Conservation (phyloP, 306 rosid genomes). For the Elaeagnus macrophylla region DNA sequence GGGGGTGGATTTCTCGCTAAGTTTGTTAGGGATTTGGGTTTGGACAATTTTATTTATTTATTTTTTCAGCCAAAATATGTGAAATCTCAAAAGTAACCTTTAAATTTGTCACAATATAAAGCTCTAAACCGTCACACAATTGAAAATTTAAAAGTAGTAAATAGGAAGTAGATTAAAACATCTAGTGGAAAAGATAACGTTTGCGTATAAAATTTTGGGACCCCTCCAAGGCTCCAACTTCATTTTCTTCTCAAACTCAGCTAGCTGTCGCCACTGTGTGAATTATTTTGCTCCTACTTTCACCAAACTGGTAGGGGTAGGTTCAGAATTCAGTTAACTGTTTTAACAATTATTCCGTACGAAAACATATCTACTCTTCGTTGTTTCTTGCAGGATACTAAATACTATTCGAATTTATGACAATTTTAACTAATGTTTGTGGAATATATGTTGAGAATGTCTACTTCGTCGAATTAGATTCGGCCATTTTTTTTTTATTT, state of each 20-base stretch:
- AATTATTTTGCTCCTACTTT: slow-evolving; percentile 9
- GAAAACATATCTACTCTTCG: slow-evolving; percentile 17
- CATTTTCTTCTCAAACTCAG: slow-evolving; percentile 12
- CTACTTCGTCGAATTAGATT: slow-evolving; percentile 17
- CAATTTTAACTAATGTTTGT: slow-evolving; percentile 4
- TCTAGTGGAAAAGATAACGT: too few species aligned
- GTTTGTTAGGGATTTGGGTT: too few species aligned
- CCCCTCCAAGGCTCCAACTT: slow-evolving; percentile 13
- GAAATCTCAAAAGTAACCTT: too few species aligned
- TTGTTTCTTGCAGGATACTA: slow-evolving; percentile 11
- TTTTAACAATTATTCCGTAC: slow-evolving; percentile 21
- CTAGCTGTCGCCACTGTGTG: slow-evolving; percentile 11
- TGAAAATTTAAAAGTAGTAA: too few species aligned
- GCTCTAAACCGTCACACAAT: too few species aligned
- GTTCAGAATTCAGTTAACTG: slow-evolving; percentile 22
- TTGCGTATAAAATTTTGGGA: slow-evolving; percentile 25
- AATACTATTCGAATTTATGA: slow-evolving; percentile 2
- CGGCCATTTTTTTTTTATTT: neutral
- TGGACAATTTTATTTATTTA: too few species aligned
- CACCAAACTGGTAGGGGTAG: slow-evolving; percentile 24
- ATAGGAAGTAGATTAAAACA: too few species aligned
- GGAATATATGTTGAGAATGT: slow-evolving; percentile 21
- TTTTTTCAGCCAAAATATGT: too few species aligned
- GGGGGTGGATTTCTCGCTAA: too few species aligned
- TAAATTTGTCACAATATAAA: too few species aligned